Conservation (phyloP, 2,329 filamentous ascomycete genomes). For the Teratosphaeria nubilosa region DNA sequence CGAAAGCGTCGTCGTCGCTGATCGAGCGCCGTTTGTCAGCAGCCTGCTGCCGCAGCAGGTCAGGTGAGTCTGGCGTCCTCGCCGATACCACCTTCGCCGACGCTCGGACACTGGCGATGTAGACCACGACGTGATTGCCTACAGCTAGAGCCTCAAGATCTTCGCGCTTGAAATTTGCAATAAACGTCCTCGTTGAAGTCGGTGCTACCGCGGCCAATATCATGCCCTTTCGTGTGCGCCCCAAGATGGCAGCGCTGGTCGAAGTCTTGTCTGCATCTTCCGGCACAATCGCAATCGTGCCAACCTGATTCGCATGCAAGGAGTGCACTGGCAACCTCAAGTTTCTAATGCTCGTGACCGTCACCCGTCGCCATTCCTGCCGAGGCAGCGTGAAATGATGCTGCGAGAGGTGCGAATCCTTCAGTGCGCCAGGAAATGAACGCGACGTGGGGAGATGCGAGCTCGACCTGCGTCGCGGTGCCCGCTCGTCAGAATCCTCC, state of each 20-base stretch:
- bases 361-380: conserved; percentile 69
- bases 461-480: conserved; percentile 11
- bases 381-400: conserved; percentile 16
- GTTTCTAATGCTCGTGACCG: conserved; percentile 78
- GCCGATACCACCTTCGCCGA: conserved; percentile 58
- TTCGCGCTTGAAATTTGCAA: conserved; percentile 57
- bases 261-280: conserved; percentile 27
- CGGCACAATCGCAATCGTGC: conserved; percentile 68
- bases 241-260: neutral
- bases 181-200: conserved; percentile 39
- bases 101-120: conserved; percentile 77
- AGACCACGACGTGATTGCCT: conserved; percentile 67
- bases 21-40: neutral
- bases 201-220: conserved; percentile 56
- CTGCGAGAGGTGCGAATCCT: conserved; percentile 16
- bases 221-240: conserved; percentile 49
- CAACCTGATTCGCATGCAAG: conserved; percentile 72
- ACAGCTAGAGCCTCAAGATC: conserved; percentile 54
- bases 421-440: conserved; percentile 39
- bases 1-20: conserved; percentile 14
- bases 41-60: neutral
- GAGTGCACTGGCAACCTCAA: conserved; percentile 71
- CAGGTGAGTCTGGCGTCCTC: conserved; percentile 20
- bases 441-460: conserved; percentile 31
- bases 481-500: conserved; percentile 26